These are phyloP conservation scores for Arthrobotrys iridis DNA, from an alignment of 2,329 filamentous ascomycete species.

Conservation along the genomic window DNA sequence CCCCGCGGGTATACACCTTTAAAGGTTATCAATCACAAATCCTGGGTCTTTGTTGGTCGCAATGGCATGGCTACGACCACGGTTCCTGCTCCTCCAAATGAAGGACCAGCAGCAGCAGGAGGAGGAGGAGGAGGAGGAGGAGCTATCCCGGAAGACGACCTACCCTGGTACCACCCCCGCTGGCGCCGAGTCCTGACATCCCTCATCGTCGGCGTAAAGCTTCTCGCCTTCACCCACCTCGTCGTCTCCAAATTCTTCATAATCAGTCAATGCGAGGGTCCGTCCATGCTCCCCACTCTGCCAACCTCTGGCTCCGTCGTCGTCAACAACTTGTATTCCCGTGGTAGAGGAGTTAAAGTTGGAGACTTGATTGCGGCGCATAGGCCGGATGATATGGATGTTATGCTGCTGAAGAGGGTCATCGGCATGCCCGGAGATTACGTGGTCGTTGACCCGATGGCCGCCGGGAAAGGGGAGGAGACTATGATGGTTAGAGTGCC, in stretches of 20 bases:
- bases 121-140: neutral
- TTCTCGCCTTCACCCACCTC: conserved; percentile 66
- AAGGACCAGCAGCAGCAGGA: neutral
- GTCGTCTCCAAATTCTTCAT: conserved; percentile 71
- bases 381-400: conserved; percentile 73
- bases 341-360: conserved; percentile 74
- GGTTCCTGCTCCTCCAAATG: neutral
- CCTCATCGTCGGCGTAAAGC: conserved; percentile 62
- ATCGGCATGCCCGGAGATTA: conserved; percentile 74
- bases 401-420: conserved; percentile 80
- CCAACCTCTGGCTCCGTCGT: conserved; percentile 73
- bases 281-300: conserved; percentile 91
- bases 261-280: conserved; percentile 71
- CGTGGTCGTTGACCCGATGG: conserved; percentile 63
- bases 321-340: conserved; percentile 73
- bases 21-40: neutral
- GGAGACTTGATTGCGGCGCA: conserved; percentile 85
- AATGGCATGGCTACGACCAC: conserved; percentile 19
- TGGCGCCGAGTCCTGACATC: conserved; percentile 38
- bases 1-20: neutral
- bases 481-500: conserved; percentile 72
- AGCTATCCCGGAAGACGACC: neutral
- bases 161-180: conserved; percentile 31
- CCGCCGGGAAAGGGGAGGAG: conserved; percentile 32
- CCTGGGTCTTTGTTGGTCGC: conserved; percentile 4